Evolutionary conservation across 805 yeast genomes (phyloP), one percentile per base, ranked within the genome.

Genomic region (Ogataea thermomethanolica): DNA sequence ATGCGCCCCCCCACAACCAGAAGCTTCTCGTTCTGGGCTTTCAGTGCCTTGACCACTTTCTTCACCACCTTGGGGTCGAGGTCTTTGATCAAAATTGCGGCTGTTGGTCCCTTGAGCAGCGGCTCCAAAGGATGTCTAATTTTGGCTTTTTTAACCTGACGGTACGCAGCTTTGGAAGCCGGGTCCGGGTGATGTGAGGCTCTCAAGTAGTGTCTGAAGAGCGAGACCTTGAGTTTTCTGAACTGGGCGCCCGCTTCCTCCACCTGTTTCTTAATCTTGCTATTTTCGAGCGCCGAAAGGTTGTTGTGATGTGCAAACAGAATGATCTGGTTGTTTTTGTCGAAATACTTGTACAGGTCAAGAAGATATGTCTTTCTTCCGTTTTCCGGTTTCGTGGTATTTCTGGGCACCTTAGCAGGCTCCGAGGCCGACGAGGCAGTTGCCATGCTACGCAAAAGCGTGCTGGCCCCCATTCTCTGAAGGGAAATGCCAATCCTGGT

Each of bases 281-380:
- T 75, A 57, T 84, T 80, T 48, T 93, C 98, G 10, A 64, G 54
- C 50, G 86, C 81, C 41, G 76, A 61, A 51, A 90, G 65, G 59
- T 89, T 89, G 61, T 88, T 87, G 67, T 87, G 91, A 66, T 93
- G 99, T 5, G 81, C 76, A 51, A 86, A 80, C 40, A 91, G 70
- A 10, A 90, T 70, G 32, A 90, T 79, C 27, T 86, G 80, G 59
- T 79, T 78, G 22, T 64, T 68, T 42, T 81, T 79, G 66, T 88
- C 73, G 47, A 88, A 60, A 47, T 81, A 66, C 45, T 86, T 77
- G 70, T 91, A 91, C 50, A 76, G 69, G 62, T 91, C 96, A 47
- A 91, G 70, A 48, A 91, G 69, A 53, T 79, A 89, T 0, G 97
- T 89, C 67, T 91, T 91, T 66, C 97, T 79, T 4, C 91, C 80